phyloP scores from a whole-genome alignment of 306 rosid species.

The Gastrolobium villosum region DNA sequence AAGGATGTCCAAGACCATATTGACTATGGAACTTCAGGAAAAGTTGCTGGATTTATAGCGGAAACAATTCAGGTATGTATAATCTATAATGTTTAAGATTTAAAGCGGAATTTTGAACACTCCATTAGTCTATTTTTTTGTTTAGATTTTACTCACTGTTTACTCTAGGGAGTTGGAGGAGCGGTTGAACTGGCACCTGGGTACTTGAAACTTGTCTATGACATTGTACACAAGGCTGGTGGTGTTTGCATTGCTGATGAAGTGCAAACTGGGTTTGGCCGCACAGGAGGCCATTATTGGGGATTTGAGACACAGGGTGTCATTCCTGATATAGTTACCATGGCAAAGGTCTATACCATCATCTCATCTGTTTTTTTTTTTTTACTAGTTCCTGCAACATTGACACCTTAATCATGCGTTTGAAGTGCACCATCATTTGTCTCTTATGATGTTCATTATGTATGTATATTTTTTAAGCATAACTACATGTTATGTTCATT shows the following conservation, averaged over 20 bases:
- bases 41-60: constrained; percentile 87
- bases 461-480: neutral
- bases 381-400: constrained; percentile 10
- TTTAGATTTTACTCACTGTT: constrained; percentile 34
- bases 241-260: constrained; percentile 98
- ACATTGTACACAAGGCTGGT: constrained; percentile 84
- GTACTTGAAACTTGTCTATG: constrained; percentile 85
- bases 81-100: constrained; percentile 1
- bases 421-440: constrained; percentile 36
- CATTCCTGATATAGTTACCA: constrained; percentile 92
- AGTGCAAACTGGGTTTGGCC: constrained; percentile 98
- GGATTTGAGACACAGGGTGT: constrained; percentile 94
- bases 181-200: constrained; percentile 91
- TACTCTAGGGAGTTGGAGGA: constrained; percentile 89
- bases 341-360: constrained; percentile 82
- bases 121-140: neutral
- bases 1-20: constrained; percentile 89
- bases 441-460: neutral
- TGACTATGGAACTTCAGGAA: constrained; percentile 84
- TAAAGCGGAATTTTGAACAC: neutral
- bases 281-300: constrained; percentile 95
- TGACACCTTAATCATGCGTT: constrained; percentile 27
- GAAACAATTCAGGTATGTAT: constrained; percentile 83
- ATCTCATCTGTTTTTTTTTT: neutral
- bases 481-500: neutral